phyloP scores from a whole-genome alignment of 805 yeast genomes.

The Ogataea glucozyma region DNA sequence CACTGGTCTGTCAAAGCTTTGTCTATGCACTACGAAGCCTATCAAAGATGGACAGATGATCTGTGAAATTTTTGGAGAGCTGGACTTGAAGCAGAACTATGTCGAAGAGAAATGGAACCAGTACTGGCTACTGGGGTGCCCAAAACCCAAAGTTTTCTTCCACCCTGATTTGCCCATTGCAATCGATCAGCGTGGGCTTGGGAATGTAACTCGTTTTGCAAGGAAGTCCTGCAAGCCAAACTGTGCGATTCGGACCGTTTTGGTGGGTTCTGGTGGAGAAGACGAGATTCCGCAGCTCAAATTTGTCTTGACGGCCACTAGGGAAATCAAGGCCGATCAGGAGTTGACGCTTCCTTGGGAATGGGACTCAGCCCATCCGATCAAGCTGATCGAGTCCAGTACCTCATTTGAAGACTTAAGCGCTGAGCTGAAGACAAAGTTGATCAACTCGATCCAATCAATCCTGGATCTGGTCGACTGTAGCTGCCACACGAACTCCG shows the following conservation, averaged over 20 bases:
- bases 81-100: slow-evolving; percentile 66
- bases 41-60: slow-evolving; percentile 52
- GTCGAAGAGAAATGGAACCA: slow-evolving; percentile 69
- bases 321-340: slow-evolving; percentile 58
- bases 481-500: slow-evolving; percentile 61
- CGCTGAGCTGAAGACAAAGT: slow-evolving; percentile 52
- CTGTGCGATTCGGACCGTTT: slow-evolving; percentile 57
- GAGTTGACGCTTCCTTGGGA: slow-evolving; percentile 85
- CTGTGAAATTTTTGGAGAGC: slow-evolving; percentile 69
- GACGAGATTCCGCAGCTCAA: slow-evolving; percentile 32
- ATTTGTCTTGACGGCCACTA: slow-evolving; percentile 58
- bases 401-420: slow-evolving; percentile 55
- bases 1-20: slow-evolving; percentile 69
- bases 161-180: slow-evolving; percentile 62
- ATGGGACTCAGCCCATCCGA: slow-evolving; percentile 84
- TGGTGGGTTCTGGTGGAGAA: slow-evolving; percentile 36
- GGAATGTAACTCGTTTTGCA: slow-evolving; percentile 72
- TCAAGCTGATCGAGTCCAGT: slow-evolving; percentile 47
- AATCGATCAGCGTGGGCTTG: slow-evolving; percentile 77
- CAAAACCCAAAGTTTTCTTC: slow-evolving; percentile 57
- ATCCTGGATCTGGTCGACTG: slow-evolving; percentile 52
- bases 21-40: slow-evolving; percentile 48
- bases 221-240: slow-evolving; percentile 79
- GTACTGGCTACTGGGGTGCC: slow-evolving; percentile 72
- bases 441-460: slow-evolving; percentile 64